Evolutionary conservation across 2,329 filamentous ascomycete genomes (phyloP).

Genomic region (Lasiodiplodia gonubiensis): DNA sequence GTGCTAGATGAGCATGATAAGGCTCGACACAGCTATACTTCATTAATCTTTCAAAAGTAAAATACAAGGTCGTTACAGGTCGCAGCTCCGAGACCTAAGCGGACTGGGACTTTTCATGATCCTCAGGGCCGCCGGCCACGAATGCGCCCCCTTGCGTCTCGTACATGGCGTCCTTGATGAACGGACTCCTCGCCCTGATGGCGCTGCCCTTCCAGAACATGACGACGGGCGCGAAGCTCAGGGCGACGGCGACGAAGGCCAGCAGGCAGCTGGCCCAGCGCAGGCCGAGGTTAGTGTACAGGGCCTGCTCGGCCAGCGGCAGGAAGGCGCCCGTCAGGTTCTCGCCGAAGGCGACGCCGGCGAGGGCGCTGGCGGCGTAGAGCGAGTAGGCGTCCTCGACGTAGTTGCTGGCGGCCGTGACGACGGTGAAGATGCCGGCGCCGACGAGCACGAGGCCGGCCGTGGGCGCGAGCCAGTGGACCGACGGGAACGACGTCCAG

Average conservation of each 20-base stretch:
- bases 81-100: no score
- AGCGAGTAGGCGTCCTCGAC: constrained; percentile 56
- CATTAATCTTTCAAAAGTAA: no score
- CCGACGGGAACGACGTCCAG: constrained; percentile 32
- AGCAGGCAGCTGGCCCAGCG: constrained; percentile 57
- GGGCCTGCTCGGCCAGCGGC: constrained; percentile 53
- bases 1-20: no score
- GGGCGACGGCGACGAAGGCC: constrained; percentile 50
- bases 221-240: constrained; percentile 54
- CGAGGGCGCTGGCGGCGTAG: constrained; percentile 57
- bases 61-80: no score
- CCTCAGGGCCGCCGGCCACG: no score
- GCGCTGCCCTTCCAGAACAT: constrained; percentile 50
- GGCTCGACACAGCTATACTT: no score
- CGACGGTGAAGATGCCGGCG: constrained; percentile 45
- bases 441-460: constrained; percentile 38
- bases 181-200: constrained; percentile 48
- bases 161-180: constrained; percentile 40
- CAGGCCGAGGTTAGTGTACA: constrained; percentile 57
- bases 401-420: constrained; percentile 57
- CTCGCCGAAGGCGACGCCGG: constrained; percentile 56
- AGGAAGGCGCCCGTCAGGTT: constrained; percentile 57
- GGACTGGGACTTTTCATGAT: not conserved
- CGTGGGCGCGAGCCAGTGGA: constrained; percentile 40
- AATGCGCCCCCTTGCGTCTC: not conserved